These are phyloP conservation scores for Amaranthus palmeri DNA, from an alignment of 148 eudicot species.

Conservation along the genomic window DNA sequence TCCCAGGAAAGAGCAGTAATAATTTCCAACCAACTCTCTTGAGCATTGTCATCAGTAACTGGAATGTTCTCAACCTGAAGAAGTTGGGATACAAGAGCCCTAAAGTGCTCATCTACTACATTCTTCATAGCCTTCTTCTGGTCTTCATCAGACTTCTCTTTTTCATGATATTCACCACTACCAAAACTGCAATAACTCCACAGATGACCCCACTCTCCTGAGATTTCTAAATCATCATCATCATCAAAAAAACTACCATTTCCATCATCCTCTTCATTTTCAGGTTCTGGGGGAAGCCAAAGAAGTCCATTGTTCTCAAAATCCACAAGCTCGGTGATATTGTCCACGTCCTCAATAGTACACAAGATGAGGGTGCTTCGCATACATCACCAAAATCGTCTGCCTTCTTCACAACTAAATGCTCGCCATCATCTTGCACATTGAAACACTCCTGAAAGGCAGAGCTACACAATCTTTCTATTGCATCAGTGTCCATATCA, in stretches of 20 bases:
- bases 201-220: slow-evolving; percentile 72
- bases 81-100: slow-evolving; percentile 88
- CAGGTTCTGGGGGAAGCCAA: slow-evolving; percentile 99
- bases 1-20: slow-evolving; percentile 91
- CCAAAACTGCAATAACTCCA: slow-evolving; percentile 66
- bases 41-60: slow-evolving; percentile 56
- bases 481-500: slow-evolving; percentile 47
- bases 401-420: slow-evolving; percentile 34
- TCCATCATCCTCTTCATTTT: slow-evolving; percentile 84
- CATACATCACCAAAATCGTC: slow-evolving; percentile 55
- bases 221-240: slow-evolving; percentile 53
- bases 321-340: slow-evolving; percentile 69
- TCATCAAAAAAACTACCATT: slow-evolving; percentile 57
- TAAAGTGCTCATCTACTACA: slow-evolving; percentile 89
- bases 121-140: slow-evolving; percentile 75
- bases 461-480: slow-evolving; percentile 39
- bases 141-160: slow-evolving; percentile 71
- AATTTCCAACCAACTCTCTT: slow-evolving; percentile 89
- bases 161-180: slow-evolving; percentile 48
- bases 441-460: slow-evolving; percentile 43
- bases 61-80: slow-evolving; percentile 88
- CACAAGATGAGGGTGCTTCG: slow-evolving; percentile 68
- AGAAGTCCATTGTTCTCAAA: slow-evolving; percentile 87
- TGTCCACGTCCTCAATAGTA: slow-evolving; percentile 43
- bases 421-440: slow-evolving; percentile 36